Percentiles rank a stretch among this genome's conserved stretches.
phyloP scores from a whole-genome alignment of 345 rosid species.

The Dipteronia dyeriana region DNA sequence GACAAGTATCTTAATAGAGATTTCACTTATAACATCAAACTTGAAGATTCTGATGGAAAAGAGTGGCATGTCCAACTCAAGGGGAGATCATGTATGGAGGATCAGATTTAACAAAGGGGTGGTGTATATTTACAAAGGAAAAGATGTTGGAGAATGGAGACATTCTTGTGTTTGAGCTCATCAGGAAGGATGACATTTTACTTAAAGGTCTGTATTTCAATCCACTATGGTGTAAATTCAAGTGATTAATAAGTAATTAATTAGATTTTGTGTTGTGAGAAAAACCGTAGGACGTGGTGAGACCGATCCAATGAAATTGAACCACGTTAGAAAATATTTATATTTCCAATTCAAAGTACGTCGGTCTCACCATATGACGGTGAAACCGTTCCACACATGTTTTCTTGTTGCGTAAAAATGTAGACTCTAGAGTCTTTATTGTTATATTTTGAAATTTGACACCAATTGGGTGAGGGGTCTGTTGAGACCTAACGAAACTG shows the following conservation, averaged over 20 bases:
- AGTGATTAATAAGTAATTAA: background rate
- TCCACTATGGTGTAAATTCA: background rate
- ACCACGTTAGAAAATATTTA: too few relatives aligned
- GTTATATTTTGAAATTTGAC: too few relatives aligned
- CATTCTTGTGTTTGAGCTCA: constrained; percentile 27
- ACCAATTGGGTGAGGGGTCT: too few relatives aligned
- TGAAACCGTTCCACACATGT: too few relatives aligned
- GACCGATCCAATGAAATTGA: too few relatives aligned
- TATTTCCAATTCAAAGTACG: too few relatives aligned
- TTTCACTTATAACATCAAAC: constrained; percentile 8
- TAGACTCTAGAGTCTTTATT: too few relatives aligned
- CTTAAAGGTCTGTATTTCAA: constrained; percentile 24
- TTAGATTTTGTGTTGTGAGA: too few relatives aligned
- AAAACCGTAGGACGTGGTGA: too few relatives aligned
- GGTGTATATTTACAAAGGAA: constrained; percentile 15
- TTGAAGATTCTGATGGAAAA: constrained; percentile 26
- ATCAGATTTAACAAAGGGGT: constrained; percentile 7
- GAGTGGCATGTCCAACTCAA: constrained; percentile 4
- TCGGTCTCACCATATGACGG: too few relatives aligned
- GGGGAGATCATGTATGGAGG: background rate
- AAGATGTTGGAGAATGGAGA: constrained; percentile 29
- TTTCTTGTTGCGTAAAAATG: too few relatives aligned
- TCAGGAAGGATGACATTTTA: constrained; percentile 2
- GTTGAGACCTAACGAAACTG: too few relatives aligned
- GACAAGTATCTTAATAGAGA: constrained; percentile 1